Evolutionary conservation across 176 grass and related monocot species (phyloP), one percentile per base, ranked within the genome.

Genomic region (Phyllostachys edulis): DNA sequence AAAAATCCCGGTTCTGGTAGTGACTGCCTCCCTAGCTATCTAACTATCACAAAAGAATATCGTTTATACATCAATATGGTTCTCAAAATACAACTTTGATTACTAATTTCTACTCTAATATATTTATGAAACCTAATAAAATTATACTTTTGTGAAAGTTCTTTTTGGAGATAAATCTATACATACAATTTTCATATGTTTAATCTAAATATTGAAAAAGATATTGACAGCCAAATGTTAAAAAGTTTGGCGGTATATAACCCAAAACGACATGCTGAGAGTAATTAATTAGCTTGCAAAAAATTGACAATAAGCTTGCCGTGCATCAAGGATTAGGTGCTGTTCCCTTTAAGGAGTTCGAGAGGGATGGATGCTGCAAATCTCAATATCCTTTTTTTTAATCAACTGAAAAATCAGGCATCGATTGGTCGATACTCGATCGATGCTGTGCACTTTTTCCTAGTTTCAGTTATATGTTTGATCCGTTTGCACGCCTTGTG

Each of bases 341-440:
- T 83, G 84, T 84, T 27, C 23, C 89, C 75, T 90, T 87, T 79
- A 83, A 90, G 84, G 84, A 87, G 79, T 83, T 90, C 36, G 73
- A 55, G 59, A 68, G 67, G 67, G 78, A 79, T 27, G 4, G 68
- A 75, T 83, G 84, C 69, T 41, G 40, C 67, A 86, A 51, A 83
- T 87, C 84, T 62, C 84, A 38, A 38, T 23, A 61, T 13, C 8
- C n/a, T 68, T 64, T 83, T 36, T 34, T 87, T 66, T 50, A 76
- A 46, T 37, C 12, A 67, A 47, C 7, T 55, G 67, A 37, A 72
- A 67, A 86, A 50, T 24, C n/a, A n/a, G n/a, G 41, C 0, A 76
- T 84, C 18, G 14, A 23, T 68, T 15, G 9, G 38, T 29, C 29
- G 29, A 29, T 29, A 29, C 29, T 39, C 18, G 61, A 66, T 39